phyloP scores from a whole-genome alignment of 1,139 yeast species.

The Geotrichum siamense region DNA sequence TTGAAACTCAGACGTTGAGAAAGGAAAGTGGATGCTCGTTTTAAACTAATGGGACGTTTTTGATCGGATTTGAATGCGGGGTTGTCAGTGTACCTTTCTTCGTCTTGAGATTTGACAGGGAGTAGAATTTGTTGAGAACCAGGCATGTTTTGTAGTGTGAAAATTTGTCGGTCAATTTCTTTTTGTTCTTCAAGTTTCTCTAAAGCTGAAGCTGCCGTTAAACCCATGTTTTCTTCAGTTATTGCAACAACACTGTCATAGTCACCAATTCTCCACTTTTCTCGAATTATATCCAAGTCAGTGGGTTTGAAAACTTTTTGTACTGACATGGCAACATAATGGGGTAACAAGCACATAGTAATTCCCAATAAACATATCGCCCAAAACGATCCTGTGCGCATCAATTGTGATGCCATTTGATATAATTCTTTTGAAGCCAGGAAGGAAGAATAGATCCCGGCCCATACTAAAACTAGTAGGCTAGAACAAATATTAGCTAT shows the following conservation, averaged over 20 bases:
- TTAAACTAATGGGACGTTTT: background rate
- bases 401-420: conserved; percentile 66
- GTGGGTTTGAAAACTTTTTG: conserved; percentile 60
- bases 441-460: conserved; percentile 79
- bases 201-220: conserved; percentile 15
- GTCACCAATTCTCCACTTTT: conserved; percentile 35
- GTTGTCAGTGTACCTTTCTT: background rate
- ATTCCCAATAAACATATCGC: conserved; percentile 69
- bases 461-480: conserved; percentile 72
- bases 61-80: background rate
- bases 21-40: conserved; percentile 3
- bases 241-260: conserved; percentile 20
- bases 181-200: conserved; percentile 13
- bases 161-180: background rate
- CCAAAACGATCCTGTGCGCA: conserved; percentile 73
- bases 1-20: background rate
- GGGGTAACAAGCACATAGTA: conserved; percentile 65
- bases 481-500: conserved; percentile 60
- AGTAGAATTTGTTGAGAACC: conserved; percentile 10
- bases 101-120: background rate
- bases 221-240: conserved; percentile 17
- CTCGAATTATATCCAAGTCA: conserved; percentile 83
- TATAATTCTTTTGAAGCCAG: conserved; percentile 62
- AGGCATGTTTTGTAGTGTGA: background rate
- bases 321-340: conserved; percentile 58